Evolutionary conservation across 2,329 filamentous ascomycete genomes (phyloP), one percentile per base, ranked within the genome.

Genomic region (Trichoderma atroviride): DNA sequence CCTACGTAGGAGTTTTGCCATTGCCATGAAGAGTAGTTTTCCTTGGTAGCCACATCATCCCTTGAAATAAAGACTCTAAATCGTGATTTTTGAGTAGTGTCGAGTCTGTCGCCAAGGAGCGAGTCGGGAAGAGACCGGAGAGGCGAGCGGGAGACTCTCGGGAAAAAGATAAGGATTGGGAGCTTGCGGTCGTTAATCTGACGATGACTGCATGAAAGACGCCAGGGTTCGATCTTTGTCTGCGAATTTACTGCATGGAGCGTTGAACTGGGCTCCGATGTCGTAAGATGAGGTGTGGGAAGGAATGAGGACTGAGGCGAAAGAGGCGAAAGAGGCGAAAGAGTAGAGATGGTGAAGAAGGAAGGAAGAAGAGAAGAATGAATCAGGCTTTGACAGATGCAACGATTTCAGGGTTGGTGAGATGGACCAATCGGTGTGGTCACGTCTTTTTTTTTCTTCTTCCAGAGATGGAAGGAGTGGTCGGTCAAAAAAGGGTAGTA

Each of bases 1-100:
- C 69, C 71, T 74, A 63, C 61, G 65, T 53, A 79, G 62, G 22
- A 70, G 69, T n/a, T 75, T 75, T 11, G 66, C 63, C 63, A 70
- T 27, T 55, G 74, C 70, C 71, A 76, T 74, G 74, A 72, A 74
- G 74, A 57, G 69, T 40, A 68, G 27, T n/a, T 37, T 43, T 33
- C 43, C 22, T 57, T 50, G 10, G 66, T 56, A 68, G 22, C 58
- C 31, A 56, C 66, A 68, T 68, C 43, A 64, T 62, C 50, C n/a
- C 35, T 53, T 55, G 43, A 47, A 5, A 10, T 24, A 59, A 56
- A 5, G 37, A 35, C 9, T 33, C 52, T 6, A 5, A 27, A 9
- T 9, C 10, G n/a, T 56, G 52, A 22, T 56, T 47, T 24, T 57
- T 40, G 35, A 65, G 35, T 4, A 13, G 19, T 64, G 27, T 29